Evolutionary conservation across 1,284 basidiomycete species (phyloP).

Genomic region (Schizopora paradoxa): DNA sequence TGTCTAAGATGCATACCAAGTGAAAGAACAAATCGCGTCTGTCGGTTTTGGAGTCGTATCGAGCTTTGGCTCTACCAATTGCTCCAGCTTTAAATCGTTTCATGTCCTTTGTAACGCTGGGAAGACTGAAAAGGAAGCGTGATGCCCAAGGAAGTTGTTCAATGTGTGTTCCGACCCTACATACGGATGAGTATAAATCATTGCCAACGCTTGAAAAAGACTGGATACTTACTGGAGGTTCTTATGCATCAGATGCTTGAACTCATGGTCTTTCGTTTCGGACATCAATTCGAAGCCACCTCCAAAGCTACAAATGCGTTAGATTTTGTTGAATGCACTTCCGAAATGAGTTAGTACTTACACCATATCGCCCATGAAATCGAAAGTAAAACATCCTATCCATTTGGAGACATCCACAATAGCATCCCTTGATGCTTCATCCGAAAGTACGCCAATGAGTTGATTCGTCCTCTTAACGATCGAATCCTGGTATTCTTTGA

Average conservation of each 20-base stretch:
- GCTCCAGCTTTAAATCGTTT: too few species aligned
- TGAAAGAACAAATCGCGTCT: constrained; percentile 16
- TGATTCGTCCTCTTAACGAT: constrained; percentile 29
- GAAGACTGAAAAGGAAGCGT: constrained; percentile 11
- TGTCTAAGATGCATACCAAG: constrained; percentile 1
- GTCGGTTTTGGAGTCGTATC: too few species aligned
- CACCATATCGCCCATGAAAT: constrained; percentile 37
- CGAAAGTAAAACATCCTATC: constrained; percentile 32
- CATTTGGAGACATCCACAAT: constrained; percentile 29
- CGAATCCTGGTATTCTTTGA: constrained; percentile 35
- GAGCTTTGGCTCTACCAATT: too few species aligned
- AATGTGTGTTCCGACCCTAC: background rate
- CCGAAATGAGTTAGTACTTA: constrained; percentile 9
- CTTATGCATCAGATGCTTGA: constrained; percentile 18
- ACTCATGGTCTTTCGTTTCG: constrained; percentile 20
- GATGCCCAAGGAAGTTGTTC: constrained; percentile 16
- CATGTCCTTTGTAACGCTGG: constrained; percentile 6
- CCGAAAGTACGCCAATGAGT: constrained; percentile 28
- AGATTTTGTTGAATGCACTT: background rate
- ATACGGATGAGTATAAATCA: background rate
- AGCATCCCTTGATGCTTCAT: constrained; percentile 9
- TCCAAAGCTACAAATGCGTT: constrained; percentile 25
- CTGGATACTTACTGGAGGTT: constrained; percentile 12
- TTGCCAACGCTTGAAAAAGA: background rate
- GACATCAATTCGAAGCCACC: constrained; percentile 28